A percentile compares a stretch with the other conserved stretches of the same genome.
These are phyloP conservation scores for Paramecium caudatum DNA, from an alignment of 73 alveolate genomes.

Conservation along the genomic window DNA sequence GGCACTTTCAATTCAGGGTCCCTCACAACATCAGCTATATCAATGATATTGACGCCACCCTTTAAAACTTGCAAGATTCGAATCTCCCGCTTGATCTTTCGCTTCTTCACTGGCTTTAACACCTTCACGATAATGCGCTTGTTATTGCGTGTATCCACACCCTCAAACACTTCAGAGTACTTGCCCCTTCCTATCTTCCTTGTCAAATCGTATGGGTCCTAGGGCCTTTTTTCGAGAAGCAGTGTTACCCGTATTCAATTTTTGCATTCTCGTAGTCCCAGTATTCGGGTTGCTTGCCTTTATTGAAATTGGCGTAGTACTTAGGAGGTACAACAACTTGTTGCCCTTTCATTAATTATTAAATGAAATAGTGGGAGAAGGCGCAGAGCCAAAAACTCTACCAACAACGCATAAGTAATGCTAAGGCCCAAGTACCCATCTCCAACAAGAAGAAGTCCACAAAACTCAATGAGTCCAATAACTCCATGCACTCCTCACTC, in stretches of 20 bases:
- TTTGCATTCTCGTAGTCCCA: slow-evolving; percentile 86
- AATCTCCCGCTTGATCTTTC: slow-evolving; percentile 97
- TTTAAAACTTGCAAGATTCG: slow-evolving; percentile 82
- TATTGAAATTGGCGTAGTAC: slow-evolving; percentile 77
- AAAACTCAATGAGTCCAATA: slow-evolving; percentile 29
- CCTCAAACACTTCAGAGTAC: slow-evolving; percentile 99
- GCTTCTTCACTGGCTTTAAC: slow-evolving; percentile 97
- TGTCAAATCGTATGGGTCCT: slow-evolving; percentile 94
- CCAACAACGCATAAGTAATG: slow-evolving; percentile 50
- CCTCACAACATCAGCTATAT: slow-evolving; percentile 86
- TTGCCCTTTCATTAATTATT: slow-evolving; percentile 10
- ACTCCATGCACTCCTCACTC: slow-evolving; percentile 11
- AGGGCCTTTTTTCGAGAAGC: slow-evolving; percentile 71
- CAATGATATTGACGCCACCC: slow-evolving; percentile 90
- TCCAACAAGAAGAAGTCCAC: slow-evolving; percentile 52
- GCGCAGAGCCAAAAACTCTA: slow-evolving; percentile 57
- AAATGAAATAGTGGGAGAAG: slow-evolving; percentile 77
- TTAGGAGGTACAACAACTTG: slow-evolving; percentile 77
- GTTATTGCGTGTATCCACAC: slow-evolving; percentile 88
- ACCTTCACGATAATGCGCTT: slow-evolving; percentile 91
- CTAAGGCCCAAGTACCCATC: slow-evolving; percentile 66
- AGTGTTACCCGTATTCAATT: slow-evolving; percentile 84
- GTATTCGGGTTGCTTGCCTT: slow-evolving; percentile 81
- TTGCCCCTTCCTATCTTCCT: slow-evolving; percentile 98
- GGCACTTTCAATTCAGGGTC: slow-evolving; percentile 91